Evolutionary conservation across 2,329 filamentous ascomycete species (phyloP).

Genomic region (Colletotrichum viniferum): DNA sequence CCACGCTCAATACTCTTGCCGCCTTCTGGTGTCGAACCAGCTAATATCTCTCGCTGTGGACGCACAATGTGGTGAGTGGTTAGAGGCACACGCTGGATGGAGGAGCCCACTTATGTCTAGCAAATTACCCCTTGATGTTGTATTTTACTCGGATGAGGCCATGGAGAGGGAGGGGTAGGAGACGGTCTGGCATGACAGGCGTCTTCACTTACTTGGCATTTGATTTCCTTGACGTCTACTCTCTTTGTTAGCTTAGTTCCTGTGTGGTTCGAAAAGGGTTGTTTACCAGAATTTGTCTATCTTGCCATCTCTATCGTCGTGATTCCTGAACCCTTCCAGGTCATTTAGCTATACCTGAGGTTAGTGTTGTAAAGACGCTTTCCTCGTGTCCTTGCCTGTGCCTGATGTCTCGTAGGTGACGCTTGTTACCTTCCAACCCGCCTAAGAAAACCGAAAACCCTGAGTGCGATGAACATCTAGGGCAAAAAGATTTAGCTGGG

Average conservation of each 20-base stretch:
- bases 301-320: not conserved
- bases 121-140: conserved; percentile 28
- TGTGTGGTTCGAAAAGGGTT: conserved; percentile 14
- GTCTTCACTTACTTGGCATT: conserved; percentile 40
- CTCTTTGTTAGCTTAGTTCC: conserved; percentile 18
- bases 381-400: not conserved
- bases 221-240: conserved; percentile 38
- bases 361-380: not conserved
- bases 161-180: conserved; percentile 17
- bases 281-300: not conserved
- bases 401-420: not conserved
- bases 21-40: not conserved
- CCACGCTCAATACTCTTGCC: conserved; percentile 25
- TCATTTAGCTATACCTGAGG: not conserved
- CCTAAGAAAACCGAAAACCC: not conserved
- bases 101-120: not conserved
- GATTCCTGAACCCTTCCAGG: not conserved
- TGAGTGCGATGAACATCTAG: not conserved
- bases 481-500: not conserved
- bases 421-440: not conserved
- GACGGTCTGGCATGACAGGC: conserved; percentile 32
- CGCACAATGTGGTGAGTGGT: not conserved
- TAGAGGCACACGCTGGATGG: not conserved
- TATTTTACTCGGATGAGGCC: conserved; percentile 39
- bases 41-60: not conserved